Evolutionary conservation across 768 basidiomycete species (phyloP), one percentile per base, ranked within the genome.

Genomic region (Mycena epipterygia): DNA sequence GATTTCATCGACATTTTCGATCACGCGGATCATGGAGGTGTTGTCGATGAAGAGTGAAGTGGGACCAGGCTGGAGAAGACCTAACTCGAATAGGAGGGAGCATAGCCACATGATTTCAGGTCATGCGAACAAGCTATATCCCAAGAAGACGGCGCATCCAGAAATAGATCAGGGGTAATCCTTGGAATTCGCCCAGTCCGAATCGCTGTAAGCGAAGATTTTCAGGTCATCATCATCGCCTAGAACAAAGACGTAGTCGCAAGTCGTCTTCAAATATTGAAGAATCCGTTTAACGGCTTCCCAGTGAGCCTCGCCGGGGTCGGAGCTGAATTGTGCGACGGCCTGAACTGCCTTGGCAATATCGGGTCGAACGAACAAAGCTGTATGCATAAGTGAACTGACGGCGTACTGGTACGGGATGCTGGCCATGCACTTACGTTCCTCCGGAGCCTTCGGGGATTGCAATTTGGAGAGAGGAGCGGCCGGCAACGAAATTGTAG

Each of bases 251-350:
- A 51, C 64, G 49, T 51, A 46, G 46, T 67, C 59, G 5, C 16
- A 17, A 17, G 70, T 72, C 5, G 58, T 60, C 14, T 55, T 70
- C 0, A 74, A 64, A 16, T 74, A 70, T 14, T 39, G n/a, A n/a
- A 71, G 52, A 23, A 71, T 51, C 30, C 76, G 77, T 67, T 82
- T 81, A 37, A 80, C 76, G 6, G 81, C 81, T 11, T 73, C 69
- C 81, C 80, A 82, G 62, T 72, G 71, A 30, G 60, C 42, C 17
- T 29, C 21, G 19, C 71, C 71, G 27, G 79, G 77, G 52, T 78
- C 70, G 32, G 61, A 49, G 53, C 58, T 64, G 73, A 71, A 79
- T 9, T 67, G 73, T 14, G 74, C 53, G 17, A 78, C 61, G 23
- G 66, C 48, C 33, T 66, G 53, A 39, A 76, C 66, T 23, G 77